Conservation (phyloP, 2,329 filamentous ascomycete genomes). For the Fusarium subtropicale region DNA sequence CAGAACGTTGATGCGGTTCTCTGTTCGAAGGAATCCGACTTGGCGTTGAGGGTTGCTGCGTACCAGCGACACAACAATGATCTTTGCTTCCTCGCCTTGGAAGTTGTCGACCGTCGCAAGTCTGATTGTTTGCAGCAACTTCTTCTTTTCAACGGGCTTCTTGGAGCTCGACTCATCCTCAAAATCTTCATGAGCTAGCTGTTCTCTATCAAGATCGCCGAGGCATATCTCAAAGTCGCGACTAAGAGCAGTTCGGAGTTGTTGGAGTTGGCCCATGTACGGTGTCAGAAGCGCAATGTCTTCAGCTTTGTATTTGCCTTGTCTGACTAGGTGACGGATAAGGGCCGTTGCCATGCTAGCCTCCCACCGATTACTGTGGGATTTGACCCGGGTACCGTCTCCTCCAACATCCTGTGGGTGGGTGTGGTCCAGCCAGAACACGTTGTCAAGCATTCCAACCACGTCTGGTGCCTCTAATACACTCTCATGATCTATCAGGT, state of each 20-base stretch:
- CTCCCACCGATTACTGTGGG: slow-evolving; percentile 69
- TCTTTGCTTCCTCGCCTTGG: slow-evolving; percentile 79
- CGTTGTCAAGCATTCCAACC: slow-evolving; percentile 61
- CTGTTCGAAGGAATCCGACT: slow-evolving; percentile 73
- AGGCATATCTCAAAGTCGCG: slow-evolving; percentile 59
- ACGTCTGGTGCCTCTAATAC: slow-evolving; percentile 54
- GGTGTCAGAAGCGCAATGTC: slow-evolving; percentile 80
- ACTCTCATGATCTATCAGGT: slow-evolving; percentile 59
- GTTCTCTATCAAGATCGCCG: slow-evolving; percentile 47
- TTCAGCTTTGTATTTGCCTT: slow-evolving; percentile 67
- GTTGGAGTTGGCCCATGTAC: slow-evolving; percentile 68
- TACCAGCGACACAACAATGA: slow-evolving; percentile 77
- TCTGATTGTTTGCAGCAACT: slow-evolving; percentile 61
- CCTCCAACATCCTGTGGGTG: slow-evolving; percentile 56
- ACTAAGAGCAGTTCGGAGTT: slow-evolving; percentile 60
- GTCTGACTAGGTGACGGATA: slow-evolving; percentile 72
- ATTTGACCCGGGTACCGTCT: slow-evolving; percentile 55
- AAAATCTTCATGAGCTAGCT: slow-evolving; percentile 51
- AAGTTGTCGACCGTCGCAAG: slow-evolving; percentile 80
- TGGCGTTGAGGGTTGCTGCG: slow-evolving; percentile 71
- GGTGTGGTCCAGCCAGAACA: slow-evolving; percentile 73
- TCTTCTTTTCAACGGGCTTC: slow-evolving; percentile 44
- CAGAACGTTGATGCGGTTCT: slow-evolving; percentile 76
- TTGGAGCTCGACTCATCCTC: neutral
- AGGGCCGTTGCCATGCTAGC: slow-evolving; percentile 71